Conservation (phyloP, 768 basidiomycete genomes). For the Xanthoconium stramineum region DNA sequence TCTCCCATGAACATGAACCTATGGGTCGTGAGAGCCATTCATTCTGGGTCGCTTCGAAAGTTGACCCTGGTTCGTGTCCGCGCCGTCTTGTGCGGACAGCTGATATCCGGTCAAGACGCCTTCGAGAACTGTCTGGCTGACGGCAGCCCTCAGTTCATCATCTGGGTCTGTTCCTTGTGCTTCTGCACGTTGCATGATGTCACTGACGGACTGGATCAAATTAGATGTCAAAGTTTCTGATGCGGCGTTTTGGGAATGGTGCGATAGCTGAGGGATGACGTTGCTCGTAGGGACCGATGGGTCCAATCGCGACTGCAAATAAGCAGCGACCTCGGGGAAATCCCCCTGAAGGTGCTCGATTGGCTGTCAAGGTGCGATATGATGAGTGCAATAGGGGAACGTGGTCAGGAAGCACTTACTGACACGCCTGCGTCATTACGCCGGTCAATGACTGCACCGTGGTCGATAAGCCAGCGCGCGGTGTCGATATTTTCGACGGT, state of each 20-base stretch:
- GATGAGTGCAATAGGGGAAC: slow-evolving; percentile 8
- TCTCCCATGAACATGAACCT: background rate
- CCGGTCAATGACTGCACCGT: slow-evolving; percentile 64
- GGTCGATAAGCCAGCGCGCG: slow-evolving; percentile 73
- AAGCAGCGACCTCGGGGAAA: slow-evolving; percentile 63
- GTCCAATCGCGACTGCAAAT: slow-evolving; percentile 44
- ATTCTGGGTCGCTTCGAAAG: slow-evolving; percentile 25
- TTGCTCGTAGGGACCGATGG: slow-evolving; percentile 10
- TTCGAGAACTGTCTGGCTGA: slow-evolving; percentile 60
- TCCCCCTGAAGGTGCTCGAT: slow-evolving; percentile 69
- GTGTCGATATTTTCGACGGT: slow-evolving; percentile 81
- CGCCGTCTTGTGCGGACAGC: slow-evolving; percentile 34
- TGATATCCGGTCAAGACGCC: slow-evolving; percentile 62
- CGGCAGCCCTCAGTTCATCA: slow-evolving; percentile 58
- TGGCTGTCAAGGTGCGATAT: background rate
- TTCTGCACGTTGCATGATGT: slow-evolving; percentile 62
- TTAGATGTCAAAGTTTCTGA: slow-evolving; percentile 69
- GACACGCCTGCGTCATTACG: slow-evolving; percentile 73
- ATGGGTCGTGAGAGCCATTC: slow-evolving; percentile 17
- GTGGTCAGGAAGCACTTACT: slow-evolving; percentile 43
- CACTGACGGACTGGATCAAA: slow-evolving; percentile 62
- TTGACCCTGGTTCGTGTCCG: slow-evolving; percentile 10
- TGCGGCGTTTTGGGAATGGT: slow-evolving; percentile 63
- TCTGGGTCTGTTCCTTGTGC: slow-evolving; percentile 63
- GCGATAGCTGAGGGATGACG: slow-evolving; percentile 42